Evolutionary conservation across 2,329 filamentous ascomycete species (phyloP).

Genomic region (Fusarium verrucosum): DNA sequence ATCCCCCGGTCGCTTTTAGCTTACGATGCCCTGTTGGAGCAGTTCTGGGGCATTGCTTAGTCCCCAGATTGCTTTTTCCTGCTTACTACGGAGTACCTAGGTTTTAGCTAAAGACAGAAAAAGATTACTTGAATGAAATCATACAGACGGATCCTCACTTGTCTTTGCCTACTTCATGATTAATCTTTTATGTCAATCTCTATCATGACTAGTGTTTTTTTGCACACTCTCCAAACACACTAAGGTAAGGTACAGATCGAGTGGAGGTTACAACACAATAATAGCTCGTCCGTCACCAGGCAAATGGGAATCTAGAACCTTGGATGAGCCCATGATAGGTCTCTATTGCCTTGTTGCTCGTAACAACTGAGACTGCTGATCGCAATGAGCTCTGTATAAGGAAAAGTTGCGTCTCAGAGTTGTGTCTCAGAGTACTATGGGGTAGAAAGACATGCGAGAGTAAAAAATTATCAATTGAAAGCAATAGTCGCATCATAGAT

Average conservation of each 20-base stretch:
- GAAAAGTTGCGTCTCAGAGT: slow-evolving; percentile 23
- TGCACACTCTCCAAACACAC: background rate
- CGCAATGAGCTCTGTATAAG: background rate
- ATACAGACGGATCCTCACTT: rapidly evolving
- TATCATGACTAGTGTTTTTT: slow-evolving; percentile 8
- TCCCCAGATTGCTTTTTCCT: slow-evolving; percentile 5
- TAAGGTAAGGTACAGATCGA: slow-evolving; percentile 27
- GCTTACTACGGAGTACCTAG: too few relatives aligned
- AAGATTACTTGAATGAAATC: background rate
- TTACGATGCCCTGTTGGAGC: background rate
- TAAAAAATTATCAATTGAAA: slow-evolving; percentile 29
- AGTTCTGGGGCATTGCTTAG: slow-evolving; percentile 4
- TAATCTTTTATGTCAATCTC: background rate
- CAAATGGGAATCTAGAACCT: slow-evolving; percentile 13
- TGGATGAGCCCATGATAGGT: background rate
- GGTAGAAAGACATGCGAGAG: slow-evolving; percentile 12
- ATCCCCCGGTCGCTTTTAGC: slow-evolving; percentile 17
- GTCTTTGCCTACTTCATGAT: rapidly evolving
- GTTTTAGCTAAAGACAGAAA: slow-evolving; percentile 12
- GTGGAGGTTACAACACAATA: slow-evolving; percentile 13
- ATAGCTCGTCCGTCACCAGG: slow-evolving; percentile 10
- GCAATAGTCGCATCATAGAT: slow-evolving; percentile 6
- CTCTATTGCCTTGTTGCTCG: slow-evolving; percentile 9
- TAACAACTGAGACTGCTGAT: slow-evolving; percentile 19
- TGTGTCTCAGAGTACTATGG: slow-evolving; percentile 18